Conservation (phyloP, 805 yeast genomes). For the Hanseniaspora guilliermondii region DNA sequence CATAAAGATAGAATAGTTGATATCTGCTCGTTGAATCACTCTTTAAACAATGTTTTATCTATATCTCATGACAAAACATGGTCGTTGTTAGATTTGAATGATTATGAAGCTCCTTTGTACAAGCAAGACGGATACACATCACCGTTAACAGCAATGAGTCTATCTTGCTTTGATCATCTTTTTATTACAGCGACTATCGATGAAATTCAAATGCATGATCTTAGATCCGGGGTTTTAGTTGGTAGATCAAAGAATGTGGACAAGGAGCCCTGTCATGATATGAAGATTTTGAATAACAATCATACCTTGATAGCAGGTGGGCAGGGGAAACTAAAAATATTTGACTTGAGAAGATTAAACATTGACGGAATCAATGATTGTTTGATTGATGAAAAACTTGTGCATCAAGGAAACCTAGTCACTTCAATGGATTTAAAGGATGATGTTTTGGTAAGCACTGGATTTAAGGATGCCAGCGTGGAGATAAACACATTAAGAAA, state of each 20-base stretch:
- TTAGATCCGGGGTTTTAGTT: conserved; percentile 1
- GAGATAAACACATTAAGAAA: neutral
- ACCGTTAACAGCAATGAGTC: neutral
- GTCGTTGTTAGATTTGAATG: neutral
- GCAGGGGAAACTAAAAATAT: neutral
- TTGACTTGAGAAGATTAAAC: conserved; percentile 1
- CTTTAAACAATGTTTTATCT: neutral
- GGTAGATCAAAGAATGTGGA: neutral
- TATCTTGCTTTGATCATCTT: neutral
- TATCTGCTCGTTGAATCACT: neutral
- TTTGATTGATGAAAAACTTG: neutral
- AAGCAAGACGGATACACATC: conserved; percentile 7
- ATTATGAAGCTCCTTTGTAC: neutral
- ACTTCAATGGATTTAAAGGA: conserved; percentile 2
- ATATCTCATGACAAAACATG: conserved; percentile 9
- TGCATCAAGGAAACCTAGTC: conserved; percentile 4
- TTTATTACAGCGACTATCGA: neutral
- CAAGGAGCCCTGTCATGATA: conserved; percentile 1
- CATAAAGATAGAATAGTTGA: conserved; percentile 4
- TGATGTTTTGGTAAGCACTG: neutral
- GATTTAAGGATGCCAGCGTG: conserved; percentile 5
- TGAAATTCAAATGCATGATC: conserved; percentile 7
- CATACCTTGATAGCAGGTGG: neutral
- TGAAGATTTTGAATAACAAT: neutral
- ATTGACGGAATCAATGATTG: neutral